phyloP scores from a whole-genome alignment of 2,329 filamentous ascomycete species.

The Blastomyces silverae region DNA sequence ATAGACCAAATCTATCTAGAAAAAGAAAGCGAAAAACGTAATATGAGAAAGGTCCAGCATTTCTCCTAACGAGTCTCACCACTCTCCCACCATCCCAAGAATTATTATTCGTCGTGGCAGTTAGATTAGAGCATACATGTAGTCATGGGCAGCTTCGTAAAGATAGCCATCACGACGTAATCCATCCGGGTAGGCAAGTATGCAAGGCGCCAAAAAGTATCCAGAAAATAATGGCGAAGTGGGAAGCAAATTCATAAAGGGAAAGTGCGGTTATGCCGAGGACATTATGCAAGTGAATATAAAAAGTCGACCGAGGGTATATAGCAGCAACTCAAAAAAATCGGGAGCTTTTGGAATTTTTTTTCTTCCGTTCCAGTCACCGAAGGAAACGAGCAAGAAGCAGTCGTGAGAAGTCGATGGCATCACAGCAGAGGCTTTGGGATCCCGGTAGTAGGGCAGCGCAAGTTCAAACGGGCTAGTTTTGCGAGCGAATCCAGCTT shows the following conservation, averaged over 20 bases:
- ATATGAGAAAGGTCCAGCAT: constrained; percentile 9
- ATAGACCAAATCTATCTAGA: background rate
- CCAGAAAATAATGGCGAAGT: background rate
- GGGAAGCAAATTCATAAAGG: background rate
- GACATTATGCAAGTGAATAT: background rate
- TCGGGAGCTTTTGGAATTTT: background rate
- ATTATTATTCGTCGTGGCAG: constrained; percentile 1
- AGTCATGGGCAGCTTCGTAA: constrained; percentile 4
- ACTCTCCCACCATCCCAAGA: background rate
- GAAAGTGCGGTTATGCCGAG: background rate
- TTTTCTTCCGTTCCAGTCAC: constrained; percentile 4
- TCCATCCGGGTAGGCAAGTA: background rate
- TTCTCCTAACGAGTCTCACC: constrained; percentile 5
- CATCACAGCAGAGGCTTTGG: background rate
- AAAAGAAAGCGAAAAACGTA: background rate
- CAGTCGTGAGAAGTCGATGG: background rate
- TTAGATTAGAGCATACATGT: constrained; percentile 2
- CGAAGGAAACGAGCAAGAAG: background rate
- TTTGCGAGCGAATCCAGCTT: constrained; percentile 38
- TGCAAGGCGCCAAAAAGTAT: background rate
- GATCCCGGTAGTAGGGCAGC: background rate
- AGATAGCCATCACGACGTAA: constrained; percentile 5
- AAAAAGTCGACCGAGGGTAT: constrained; percentile 11
- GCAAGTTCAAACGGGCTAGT: background rate
- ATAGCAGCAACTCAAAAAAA: constrained; percentile 5